phyloP scores from a whole-genome alignment of 2,329 filamentous ascomycete genomes.

The Cytospora paraplurivora region DNA sequence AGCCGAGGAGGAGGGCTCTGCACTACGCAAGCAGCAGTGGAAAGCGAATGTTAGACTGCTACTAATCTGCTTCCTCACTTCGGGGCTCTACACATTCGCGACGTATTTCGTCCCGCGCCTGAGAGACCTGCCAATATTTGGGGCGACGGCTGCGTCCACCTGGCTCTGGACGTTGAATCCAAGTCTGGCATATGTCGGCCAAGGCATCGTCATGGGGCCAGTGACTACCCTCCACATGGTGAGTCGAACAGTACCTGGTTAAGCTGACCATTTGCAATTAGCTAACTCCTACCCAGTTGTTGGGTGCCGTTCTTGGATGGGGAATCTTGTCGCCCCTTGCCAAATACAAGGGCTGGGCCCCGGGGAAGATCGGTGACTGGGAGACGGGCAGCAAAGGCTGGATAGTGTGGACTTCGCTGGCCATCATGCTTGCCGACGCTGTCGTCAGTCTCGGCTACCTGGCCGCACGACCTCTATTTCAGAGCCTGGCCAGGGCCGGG shows the following conservation, averaged over 20 bases:
- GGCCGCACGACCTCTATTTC: slow-evolving; percentile 63
- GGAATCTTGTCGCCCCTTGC: slow-evolving; percentile 86
- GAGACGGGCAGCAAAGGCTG: slow-evolving; percentile 92
- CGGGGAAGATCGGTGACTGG: slow-evolving; percentile 85
- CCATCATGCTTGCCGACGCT: slow-evolving; percentile 95
- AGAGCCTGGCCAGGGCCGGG: slow-evolving; percentile 26
- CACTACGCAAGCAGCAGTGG: slow-evolving; percentile 42
- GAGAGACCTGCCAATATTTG: slow-evolving; percentile 85
- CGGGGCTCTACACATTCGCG: slow-evolving; percentile 71
- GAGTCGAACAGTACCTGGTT: background rate
- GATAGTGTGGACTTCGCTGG: slow-evolving; percentile 96
- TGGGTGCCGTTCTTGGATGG: slow-evolving; percentile 90
- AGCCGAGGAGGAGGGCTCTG: slow-evolving; percentile 33
- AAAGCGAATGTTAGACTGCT: slow-evolving; percentile 56
- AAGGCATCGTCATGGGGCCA: slow-evolving; percentile 98
- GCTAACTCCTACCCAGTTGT: slow-evolving; percentile 41
- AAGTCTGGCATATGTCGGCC: slow-evolving; percentile 93
- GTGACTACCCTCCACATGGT: slow-evolving; percentile 91
- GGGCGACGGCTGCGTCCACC: slow-evolving; percentile 67
- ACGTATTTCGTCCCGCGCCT: slow-evolving; percentile 90
- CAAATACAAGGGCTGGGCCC: slow-evolving; percentile 84
- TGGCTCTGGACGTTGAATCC: slow-evolving; percentile 98
- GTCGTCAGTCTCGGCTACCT: slow-evolving; percentile 85
- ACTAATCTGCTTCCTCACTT: slow-evolving; percentile 58
- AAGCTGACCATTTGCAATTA: background rate